phyloP scores from a whole-genome alignment of 2,329 filamentous ascomycete genomes.

The Curvularia spicifera region DNA sequence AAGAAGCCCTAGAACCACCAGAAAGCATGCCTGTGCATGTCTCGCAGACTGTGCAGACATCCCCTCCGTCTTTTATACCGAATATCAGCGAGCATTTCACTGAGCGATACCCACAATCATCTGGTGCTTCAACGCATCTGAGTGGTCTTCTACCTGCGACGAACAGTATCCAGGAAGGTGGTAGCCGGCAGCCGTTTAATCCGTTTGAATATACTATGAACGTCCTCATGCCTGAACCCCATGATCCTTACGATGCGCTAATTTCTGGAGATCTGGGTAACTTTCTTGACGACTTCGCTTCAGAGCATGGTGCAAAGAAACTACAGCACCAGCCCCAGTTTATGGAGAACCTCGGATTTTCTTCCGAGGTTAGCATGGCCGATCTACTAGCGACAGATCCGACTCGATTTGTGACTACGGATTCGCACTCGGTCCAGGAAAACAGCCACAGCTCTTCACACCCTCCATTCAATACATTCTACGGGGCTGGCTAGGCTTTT shows the following conservation, averaged over 20 bases:
- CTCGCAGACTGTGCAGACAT: constrained; percentile 15
- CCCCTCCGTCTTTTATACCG: constrained; percentile 17
- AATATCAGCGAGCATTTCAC: constrained; percentile 8
- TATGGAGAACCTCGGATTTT: constrained; percentile 70
- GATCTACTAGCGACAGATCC: constrained; percentile 53
- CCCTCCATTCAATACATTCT: constrained; percentile 30
- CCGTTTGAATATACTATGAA: constrained; percentile 14
- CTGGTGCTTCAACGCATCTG: constrained; percentile 22
- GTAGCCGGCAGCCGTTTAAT: constrained; percentile 11
- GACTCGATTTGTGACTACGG: constrained; percentile 49
- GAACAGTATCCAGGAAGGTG: constrained; percentile 14
- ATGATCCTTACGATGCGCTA: constrained; percentile 41
- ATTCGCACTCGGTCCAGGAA: constrained; percentile 35
- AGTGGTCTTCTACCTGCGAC: constrained; percentile 34
- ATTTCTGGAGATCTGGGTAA: constrained; percentile 55
- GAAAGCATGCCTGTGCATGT: constrained; percentile 7
- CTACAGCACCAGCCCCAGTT: constrained; percentile 66
- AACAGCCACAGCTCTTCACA: constrained; percentile 22
- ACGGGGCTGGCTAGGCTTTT: constrained; percentile 22
- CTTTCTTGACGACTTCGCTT: constrained; percentile 64
- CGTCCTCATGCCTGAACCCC: constrained; percentile 8
- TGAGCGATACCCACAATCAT: constrained; percentile 8
- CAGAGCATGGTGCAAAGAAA: constrained; percentile 61
- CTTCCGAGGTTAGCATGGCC: constrained; percentile 64
- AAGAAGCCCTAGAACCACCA: background rate